Percentiles rank a stretch among this genome's conserved stretches.
These are phyloP conservation scores for Alternaria brassicae DNA, from an alignment of 2,329 filamentous ascomycete species.

Conservation along the genomic window DNA sequence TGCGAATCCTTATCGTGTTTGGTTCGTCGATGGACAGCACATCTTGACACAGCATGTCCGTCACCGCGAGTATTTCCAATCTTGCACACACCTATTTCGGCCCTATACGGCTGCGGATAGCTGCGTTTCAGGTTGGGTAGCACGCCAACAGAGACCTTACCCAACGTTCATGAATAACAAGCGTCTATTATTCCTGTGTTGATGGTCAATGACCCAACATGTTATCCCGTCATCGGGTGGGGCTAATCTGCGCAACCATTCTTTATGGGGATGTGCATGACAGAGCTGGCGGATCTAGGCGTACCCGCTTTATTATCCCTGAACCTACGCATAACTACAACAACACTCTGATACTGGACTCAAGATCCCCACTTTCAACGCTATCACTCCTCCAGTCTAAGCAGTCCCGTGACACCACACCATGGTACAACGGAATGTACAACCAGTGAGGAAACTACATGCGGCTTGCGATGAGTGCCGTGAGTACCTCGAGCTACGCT, in stretches of 20 bases:
- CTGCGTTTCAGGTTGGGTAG: not conserved
- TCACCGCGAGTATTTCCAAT: conserved; percentile 1
- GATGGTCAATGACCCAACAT: not conserved
- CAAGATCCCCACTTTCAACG: conserved; percentile 1
- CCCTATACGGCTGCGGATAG: conserved; percentile 14
- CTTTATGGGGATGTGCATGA: conserved; percentile 7
- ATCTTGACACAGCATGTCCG: not conserved
- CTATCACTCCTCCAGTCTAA: not conserved
- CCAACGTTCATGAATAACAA: not conserved
- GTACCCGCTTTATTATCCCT: not conserved
- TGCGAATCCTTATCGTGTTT: not conserved
- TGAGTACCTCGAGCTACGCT: conserved; percentile 28
- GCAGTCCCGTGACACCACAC: not conserved
- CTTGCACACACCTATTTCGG: not conserved
- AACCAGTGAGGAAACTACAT: conserved; percentile 38
- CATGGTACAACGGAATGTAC: conserved; percentile 26
- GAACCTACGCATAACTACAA: conserved; percentile 4
- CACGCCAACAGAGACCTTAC: not conserved
- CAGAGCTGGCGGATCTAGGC: conserved; percentile 6
- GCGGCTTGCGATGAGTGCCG: conserved; percentile 48
- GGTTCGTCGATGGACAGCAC: not conserved
- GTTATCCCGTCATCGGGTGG: conserved; percentile 8
- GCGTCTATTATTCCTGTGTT: not conserved
- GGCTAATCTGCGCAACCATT: not conserved
- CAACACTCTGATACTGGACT: not conserved